These are phyloP conservation scores for Knoxia roxburghii DNA, from an alignment of 257 asterid genomes.

Conservation along the genomic window DNA sequence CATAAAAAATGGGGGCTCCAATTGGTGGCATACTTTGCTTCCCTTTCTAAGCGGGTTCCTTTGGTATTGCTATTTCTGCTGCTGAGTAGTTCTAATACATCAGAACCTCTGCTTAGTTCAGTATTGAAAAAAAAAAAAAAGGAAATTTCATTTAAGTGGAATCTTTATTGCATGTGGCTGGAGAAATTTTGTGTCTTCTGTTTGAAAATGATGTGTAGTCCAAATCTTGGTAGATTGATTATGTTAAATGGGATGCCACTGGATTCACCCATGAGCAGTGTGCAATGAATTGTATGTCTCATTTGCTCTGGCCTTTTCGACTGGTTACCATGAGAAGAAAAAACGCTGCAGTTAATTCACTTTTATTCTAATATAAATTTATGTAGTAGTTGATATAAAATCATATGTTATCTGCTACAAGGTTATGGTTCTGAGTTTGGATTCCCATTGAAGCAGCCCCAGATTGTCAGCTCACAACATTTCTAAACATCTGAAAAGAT, in stretches of 20 bases:
- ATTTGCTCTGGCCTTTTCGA: not conserved
- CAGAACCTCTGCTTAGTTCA: not conserved
- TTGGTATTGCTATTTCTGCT: constrained; percentile 19
- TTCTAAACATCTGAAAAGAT: no score
- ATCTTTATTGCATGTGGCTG: not conserved
- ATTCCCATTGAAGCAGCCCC: no score
- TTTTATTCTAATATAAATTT: no score
- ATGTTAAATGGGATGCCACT: not conserved
- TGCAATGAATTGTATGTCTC: not conserved
- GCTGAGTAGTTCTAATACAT: constrained; percentile 33
- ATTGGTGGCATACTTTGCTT: no score
- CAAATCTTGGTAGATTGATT: not conserved
- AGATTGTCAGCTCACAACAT: no score
- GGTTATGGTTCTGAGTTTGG: no score
- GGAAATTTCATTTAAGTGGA: not conserved
- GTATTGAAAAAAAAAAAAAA: not conserved
- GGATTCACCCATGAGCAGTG: not conserved
- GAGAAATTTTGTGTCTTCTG: not conserved
- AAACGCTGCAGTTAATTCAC: no score
- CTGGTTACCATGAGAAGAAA: no score
- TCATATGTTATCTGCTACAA: no score
- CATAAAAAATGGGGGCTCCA: no score
- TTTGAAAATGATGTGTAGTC: not conserved
- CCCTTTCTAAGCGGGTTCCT: no score
- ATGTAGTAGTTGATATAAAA: no score